phyloP scores from a whole-genome alignment of 345 rosid genomes.

The Rhodamnia argentea region DNA sequence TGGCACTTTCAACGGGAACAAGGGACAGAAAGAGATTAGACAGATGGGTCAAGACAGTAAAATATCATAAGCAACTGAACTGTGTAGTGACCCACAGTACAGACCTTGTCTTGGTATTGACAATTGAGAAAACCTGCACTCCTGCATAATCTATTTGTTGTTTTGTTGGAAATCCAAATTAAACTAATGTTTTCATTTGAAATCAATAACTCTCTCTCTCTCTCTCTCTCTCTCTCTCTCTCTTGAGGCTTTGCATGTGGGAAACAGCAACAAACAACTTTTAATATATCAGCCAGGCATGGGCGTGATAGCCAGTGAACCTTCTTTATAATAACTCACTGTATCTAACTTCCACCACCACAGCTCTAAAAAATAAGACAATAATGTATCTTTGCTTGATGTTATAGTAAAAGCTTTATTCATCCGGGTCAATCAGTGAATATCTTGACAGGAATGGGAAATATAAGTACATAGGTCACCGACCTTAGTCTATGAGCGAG shows the following conservation, averaged over 20 bases:
- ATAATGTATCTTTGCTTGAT: background rate
- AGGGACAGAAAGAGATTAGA: background rate
- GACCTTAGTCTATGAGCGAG: background rate
- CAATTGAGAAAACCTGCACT: background rate
- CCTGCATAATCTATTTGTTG: background rate
- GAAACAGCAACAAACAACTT: slow-evolving; percentile 2
- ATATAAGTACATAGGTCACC: background rate
- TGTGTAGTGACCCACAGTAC: background rate
- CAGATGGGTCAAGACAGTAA: background rate
- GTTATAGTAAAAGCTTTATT: background rate
- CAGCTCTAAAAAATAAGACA: background rate
- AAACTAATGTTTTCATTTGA: background rate
- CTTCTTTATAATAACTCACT: slow-evolving; percentile 4
- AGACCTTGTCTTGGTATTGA: background rate
- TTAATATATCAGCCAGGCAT: slow-evolving; percentile 1
- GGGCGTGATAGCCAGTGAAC: slow-evolving; percentile 3
- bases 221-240: background rate
- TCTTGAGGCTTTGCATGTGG: slow-evolving; percentile 22
- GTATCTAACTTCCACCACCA: background rate
- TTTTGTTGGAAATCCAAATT: background rate
- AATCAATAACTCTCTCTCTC: background rate
- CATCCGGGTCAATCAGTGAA: background rate
- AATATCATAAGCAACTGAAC: background rate
- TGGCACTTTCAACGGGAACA: background rate
- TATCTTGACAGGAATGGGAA: background rate